A percentile compares a stretch with the other conserved stretches of the same genome.
Conservation (phyloP, 306 rosid genomes). For the Calophaca sinica region DNA sequence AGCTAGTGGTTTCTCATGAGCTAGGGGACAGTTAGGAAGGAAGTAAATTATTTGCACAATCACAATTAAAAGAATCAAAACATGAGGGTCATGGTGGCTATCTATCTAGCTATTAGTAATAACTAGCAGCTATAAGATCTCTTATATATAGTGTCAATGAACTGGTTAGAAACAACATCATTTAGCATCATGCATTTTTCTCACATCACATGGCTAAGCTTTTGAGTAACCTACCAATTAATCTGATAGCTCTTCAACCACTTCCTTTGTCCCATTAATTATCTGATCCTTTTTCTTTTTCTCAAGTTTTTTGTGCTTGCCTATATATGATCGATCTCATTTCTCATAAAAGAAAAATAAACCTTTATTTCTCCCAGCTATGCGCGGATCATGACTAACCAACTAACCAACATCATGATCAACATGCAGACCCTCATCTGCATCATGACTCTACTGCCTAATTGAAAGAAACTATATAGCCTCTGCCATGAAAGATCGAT, state of each 20-base stretch:
- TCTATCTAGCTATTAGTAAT: background rate
- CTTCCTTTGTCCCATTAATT: slow-evolving; percentile 56
- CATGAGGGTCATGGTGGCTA: background rate
- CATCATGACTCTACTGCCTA: slow-evolving; percentile 55
- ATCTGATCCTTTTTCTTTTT: background rate
- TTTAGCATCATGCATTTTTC: slow-evolving; percentile 43
- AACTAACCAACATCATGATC: slow-evolving; percentile 41
- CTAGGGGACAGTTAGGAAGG: slow-evolving; percentile 17
- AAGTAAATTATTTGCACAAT: slow-evolving; percentile 32
- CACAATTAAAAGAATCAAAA: background rate
- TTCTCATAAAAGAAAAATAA: slow-evolving; percentile 7
- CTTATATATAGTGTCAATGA: background rate
- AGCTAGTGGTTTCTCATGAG: background rate
- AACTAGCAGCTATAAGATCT: background rate
- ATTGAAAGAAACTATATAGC: slow-evolving; percentile 46
- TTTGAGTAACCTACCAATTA: slow-evolving; percentile 47
- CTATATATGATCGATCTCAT: background rate
- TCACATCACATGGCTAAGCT: slow-evolving; percentile 55
- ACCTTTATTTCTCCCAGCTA: background rate
- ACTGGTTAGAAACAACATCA: slow-evolving; percentile 45
- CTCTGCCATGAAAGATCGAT: slow-evolving; percentile 37
- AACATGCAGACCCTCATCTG: slow-evolving; percentile 21
- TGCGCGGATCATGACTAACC: slow-evolving; percentile 14
- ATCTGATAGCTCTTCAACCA: slow-evolving; percentile 41
- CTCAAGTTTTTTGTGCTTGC: background rate